These are phyloP conservation scores for Medicago lupulina DNA, from an alignment of 306 rosid species.

Conservation along the genomic window DNA sequence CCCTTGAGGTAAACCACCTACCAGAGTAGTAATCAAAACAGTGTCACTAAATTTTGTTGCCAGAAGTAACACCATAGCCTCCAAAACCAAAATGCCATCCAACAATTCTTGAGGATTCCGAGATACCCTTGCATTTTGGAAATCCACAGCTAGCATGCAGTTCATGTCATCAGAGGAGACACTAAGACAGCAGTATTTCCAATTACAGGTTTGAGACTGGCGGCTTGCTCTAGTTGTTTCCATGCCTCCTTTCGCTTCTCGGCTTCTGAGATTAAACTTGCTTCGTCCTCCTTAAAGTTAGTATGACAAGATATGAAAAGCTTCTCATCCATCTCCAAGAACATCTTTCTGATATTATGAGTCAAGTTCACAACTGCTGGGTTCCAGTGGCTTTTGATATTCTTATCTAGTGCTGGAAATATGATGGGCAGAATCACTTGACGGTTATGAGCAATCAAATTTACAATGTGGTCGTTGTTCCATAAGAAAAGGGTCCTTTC, in stretches of 20 bases:
- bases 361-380: slow-evolving; percentile 85
- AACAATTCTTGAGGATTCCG: slow-evolving; percentile 36
- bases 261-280: slow-evolving; percentile 48
- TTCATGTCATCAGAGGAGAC: slow-evolving; percentile 57
- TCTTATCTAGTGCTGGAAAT: slow-evolving; percentile 81
- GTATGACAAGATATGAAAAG: slow-evolving; percentile 70
- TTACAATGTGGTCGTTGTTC: slow-evolving; percentile 86
- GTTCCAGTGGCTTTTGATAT: slow-evolving; percentile 82
- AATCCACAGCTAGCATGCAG: slow-evolving; percentile 52
- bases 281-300: slow-evolving; percentile 75
- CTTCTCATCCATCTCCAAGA: slow-evolving; percentile 89
- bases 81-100: slow-evolving; percentile 38
- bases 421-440: slow-evolving; percentile 78
- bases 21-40: slow-evolving; percentile 47
- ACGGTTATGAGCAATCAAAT: slow-evolving; percentile 81
- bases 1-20: slow-evolving; percentile 29
- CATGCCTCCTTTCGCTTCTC: slow-evolving; percentile 82
- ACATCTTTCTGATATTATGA: slow-evolving; percentile 77
- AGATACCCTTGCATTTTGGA: neutral
- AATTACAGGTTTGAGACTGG: slow-evolving; percentile 72
- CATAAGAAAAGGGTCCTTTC: slow-evolving; percentile 96
- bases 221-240: slow-evolving; percentile 78
- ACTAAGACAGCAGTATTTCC: slow-evolving; percentile 90
- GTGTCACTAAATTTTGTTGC: slow-evolving; percentile 50
- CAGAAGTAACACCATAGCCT: slow-evolving; percentile 45